Evolutionary conservation across 352 stramenopile species (phyloP), one percentile per base, ranked within the genome.

Genomic region (Sclerospora graminicola): DNA sequence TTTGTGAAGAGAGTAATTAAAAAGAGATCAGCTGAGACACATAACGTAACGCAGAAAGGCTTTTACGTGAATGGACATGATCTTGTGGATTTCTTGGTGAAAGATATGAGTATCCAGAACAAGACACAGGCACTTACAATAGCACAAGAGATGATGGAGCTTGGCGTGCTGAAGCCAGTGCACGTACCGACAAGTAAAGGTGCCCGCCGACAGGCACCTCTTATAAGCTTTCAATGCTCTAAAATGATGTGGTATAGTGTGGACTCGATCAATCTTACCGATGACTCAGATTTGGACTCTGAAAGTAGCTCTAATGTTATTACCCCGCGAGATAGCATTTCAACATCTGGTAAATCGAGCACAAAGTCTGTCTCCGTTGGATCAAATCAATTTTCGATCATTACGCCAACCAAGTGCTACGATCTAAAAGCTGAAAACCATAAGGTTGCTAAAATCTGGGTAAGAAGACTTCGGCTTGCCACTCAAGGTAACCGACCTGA

Each of bases 381-480:
- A 5, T 84, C 79, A 4, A 86, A 79, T 24, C 75, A 91, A 36
- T 94, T 94, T 38, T 89, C 82, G 4, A 91, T 94, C 41, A 78
- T 89, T 45, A 94, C 79, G 2, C 63, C 77, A 8, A 88, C 72
- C 0, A 94, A 90, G 48, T 85, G 70, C 49, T 94, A 90, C 35
- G 73, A 90, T 44, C 60, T 94, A 18, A 90, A 90, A 31, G 73
- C 79, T 0, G 87, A 85, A 24, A 83, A 70, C 6, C 54, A 73
- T 1, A 81, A 86, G 18, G 70, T 85, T 21, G 77, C 79, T 3
- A 77, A 67, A 23, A 35, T 68, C 2, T 93, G 82, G 82, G 68
- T 90, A 20, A 66, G 61, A 16, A 63, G 74, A 28, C 49, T 93
- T 21, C 69, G 79, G 7, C 57, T 80, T 40, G 79, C 82, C 16